phyloP scores from a whole-genome alignment of 345 rosid species.

The Lepidium didymum region DNA sequence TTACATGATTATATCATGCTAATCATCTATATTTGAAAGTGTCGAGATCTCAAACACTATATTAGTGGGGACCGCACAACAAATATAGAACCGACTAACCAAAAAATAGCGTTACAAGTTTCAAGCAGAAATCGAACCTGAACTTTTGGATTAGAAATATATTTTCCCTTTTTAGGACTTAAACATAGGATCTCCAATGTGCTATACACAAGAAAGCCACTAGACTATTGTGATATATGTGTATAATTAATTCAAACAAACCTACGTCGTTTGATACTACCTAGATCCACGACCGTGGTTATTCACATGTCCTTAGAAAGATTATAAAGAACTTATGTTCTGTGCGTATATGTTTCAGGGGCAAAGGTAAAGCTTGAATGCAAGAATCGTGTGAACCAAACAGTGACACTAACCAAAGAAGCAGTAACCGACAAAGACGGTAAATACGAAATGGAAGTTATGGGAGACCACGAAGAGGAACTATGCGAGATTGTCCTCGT shows the following conservation, averaged over 20 bases:
- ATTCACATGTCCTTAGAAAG: neutral
- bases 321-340: neutral
- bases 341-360: constrained; percentile 18
- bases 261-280: neutral
- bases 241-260: neutral
- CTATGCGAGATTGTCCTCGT: constrained; percentile 47
- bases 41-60: too few species aligned
- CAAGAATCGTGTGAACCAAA: constrained; percentile 34
- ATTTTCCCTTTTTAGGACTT: too few species aligned
- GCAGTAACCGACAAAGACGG: constrained; percentile 38
- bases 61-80: too few species aligned
- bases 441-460: constrained; percentile 42
- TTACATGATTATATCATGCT: too few species aligned
- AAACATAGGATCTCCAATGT: too few species aligned
- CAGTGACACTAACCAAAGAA: constrained; percentile 30
- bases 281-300: neutral
- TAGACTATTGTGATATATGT: neutral
- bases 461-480: constrained; percentile 62
- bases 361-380: constrained; percentile 61
- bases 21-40: too few species aligned
- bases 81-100: too few species aligned
- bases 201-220: too few species aligned
- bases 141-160: too few species aligned
- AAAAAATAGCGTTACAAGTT: too few species aligned
- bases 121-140: too few species aligned